phyloP scores from a whole-genome alignment of 768 basidiomycete species.

The Mrakia hoshinonis region DNA sequence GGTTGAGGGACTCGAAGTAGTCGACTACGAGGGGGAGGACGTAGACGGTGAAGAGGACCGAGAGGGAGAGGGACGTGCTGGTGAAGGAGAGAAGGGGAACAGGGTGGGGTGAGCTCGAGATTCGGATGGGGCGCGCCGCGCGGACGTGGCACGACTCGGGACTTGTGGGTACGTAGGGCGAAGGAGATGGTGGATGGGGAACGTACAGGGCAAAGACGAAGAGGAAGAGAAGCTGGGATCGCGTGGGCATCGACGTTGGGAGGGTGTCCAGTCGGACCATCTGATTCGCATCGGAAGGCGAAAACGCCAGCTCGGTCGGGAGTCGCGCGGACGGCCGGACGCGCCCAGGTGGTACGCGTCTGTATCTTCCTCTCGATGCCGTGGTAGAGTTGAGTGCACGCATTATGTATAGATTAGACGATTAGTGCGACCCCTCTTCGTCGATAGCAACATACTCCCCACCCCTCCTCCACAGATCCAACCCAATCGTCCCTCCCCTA shows the following conservation, averaged over 20 bases:
- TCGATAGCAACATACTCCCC: background rate
- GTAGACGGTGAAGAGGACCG: background rate
- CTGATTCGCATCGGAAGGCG: too few relatives aligned
- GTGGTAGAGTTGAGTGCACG: too few relatives aligned
- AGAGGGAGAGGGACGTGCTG: conserved; percentile 1
- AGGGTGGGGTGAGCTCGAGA: background rate
- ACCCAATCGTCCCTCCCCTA: background rate
- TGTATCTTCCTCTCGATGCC: too few relatives aligned
- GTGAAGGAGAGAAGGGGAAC: background rate
- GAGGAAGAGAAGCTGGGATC: background rate
- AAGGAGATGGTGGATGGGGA: background rate
- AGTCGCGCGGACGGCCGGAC: too few relatives aligned
- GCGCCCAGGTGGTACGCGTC: too few relatives aligned
- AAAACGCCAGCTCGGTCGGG: too few relatives aligned
- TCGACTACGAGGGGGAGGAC: conserved; percentile 3
- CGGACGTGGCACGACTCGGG: background rate
- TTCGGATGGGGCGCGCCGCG: background rate
- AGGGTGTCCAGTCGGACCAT: too few relatives aligned
- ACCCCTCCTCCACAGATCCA: conserved; percentile 8
- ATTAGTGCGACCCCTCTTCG: background rate
- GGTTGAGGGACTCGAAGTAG: background rate
- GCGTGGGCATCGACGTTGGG: conserved; percentile 2
- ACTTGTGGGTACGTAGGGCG: too few relatives aligned
- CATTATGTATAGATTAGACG: too few relatives aligned
- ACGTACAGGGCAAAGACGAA: background rate